Base-by-base conservation (phyloP, 1,284 basidiomycete genomes). In the Malassezia cuniculi region DNA sequence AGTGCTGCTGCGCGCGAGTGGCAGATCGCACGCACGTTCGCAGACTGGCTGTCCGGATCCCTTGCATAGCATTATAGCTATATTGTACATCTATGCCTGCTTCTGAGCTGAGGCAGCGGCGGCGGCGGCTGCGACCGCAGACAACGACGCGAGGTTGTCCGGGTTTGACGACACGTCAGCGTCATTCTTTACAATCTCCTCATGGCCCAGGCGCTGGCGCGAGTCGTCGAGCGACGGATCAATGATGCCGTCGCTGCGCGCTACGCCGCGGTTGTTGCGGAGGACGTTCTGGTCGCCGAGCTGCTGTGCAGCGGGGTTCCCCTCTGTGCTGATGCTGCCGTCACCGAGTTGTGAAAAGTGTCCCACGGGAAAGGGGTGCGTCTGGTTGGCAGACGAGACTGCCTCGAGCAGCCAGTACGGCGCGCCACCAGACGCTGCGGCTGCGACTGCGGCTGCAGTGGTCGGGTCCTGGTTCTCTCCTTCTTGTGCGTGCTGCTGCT, bases 41-140 rank as follows among this genome's bases (percentile, higher is more conserved):
- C 55, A 11, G 52, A 43, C 15, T 60, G 54, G 42, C 48, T 60
- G 8, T 44, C 55, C 39, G 52, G 47, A 17, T 26, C 51, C 2
- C 30, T 52, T 16, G 24, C 36, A 16, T 38, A 38, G 31, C 25
- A 20, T 31, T 15, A 26, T 38, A 31, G 29, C 6, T 38, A 38
- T 19, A 14, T 19, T 22, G 12, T 12, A 14, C 9, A 15, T 24
- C 7, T 6, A 24, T 15, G 11, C 30, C 20, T 17, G 22, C 31
- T 43, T 47, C 34, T 41, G 41, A 9, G 35, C 36, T 0, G 25
- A 19, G 3, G 39, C 55, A 3, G 55, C 55, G 4, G 55, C 55
- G 3, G 53, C 55, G 3, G 55, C 55, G 3, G 52, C 55, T 6
- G 55, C 55, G 2, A 54, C 55, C 2, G 55, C 54, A 31, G 54